Conservation (phyloP, 2,329 filamentous ascomycete genomes). For the Kalaharituber pfeilii region DNA sequence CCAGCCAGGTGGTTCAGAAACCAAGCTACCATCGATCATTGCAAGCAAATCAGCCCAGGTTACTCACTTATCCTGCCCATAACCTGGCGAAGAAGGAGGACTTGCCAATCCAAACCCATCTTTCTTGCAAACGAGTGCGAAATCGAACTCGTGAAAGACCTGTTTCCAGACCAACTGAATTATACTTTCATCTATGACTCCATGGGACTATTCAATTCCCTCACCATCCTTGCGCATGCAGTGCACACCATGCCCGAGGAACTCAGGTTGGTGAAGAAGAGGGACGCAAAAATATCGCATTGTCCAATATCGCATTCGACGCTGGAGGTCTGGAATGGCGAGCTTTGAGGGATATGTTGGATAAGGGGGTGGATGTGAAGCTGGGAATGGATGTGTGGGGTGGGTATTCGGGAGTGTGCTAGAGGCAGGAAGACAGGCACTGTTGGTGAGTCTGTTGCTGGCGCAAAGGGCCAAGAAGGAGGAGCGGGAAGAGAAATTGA, state of each 20-base stretch:
- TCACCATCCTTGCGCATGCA: constrained; percentile 72
- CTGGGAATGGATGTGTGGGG: constrained; percentile 84
- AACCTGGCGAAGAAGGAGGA: constrained; percentile 42
- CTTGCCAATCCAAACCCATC: constrained; percentile 70
- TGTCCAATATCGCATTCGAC: constrained; percentile 77
- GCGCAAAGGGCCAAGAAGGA: constrained; percentile 36
- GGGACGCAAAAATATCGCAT: constrained; percentile 55
- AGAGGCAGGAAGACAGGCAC: constrained; percentile 65
- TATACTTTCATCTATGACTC: constrained; percentile 71
- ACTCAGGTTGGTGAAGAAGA: constrained; percentile 41
- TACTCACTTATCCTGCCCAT: constrained; percentile 55
- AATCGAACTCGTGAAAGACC: constrained; percentile 46
- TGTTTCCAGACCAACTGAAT: constrained; percentile 45
- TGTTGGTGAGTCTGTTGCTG: constrained; percentile 57
- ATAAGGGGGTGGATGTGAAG: constrained; percentile 59
- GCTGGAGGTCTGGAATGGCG: constrained; percentile 60
- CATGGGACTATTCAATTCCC: constrained; percentile 47
- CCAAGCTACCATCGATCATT: constrained; percentile 47
- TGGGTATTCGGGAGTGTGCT: constrained; percentile 71
- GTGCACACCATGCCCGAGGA: constrained; percentile 58
- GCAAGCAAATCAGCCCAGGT: constrained; percentile 46
- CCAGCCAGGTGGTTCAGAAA: constrained; percentile 41
- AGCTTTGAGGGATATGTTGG: constrained; percentile 56
- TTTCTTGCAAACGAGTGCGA: constrained; percentile 69
- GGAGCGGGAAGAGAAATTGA: too few species aligned